Conservation (phyloP, 805 yeast genomes). For the Wickerhamiella occidentalis region DNA sequence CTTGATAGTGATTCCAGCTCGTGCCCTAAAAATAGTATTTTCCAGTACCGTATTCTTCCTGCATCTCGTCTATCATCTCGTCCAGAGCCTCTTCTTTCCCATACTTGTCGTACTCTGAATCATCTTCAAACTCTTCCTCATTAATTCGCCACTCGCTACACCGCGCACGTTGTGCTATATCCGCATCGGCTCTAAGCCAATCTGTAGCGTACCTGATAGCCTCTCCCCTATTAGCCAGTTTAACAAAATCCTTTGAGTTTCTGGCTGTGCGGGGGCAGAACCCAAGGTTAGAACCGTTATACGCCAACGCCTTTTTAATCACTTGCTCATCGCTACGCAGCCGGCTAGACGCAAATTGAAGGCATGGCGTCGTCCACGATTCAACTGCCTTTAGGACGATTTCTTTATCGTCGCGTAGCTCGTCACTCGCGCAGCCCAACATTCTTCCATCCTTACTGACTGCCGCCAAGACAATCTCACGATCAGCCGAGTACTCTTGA, state of each 20-base stretch:
- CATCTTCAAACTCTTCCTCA: neutral
- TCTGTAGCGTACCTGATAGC: neutral
- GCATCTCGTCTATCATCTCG: too few relatives aligned
- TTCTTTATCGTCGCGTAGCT: neutral
- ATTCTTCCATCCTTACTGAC: neutral
- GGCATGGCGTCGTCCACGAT: neutral
- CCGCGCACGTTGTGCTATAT: neutral
- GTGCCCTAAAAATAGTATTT: too few relatives aligned
- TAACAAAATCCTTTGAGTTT: neutral
- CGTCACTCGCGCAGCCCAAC: neutral
- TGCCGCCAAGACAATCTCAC: constrained; percentile 1
- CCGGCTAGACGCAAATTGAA: neutral
- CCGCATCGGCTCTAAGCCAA: neutral
- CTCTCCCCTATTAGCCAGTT: neutral
- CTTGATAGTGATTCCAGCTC: too few relatives aligned
- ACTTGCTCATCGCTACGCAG: neutral
- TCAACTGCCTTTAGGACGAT: neutral
- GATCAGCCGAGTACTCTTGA: neutral
- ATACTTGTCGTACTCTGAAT: neutral
- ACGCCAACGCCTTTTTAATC: neutral
- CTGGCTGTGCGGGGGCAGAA: neutral
- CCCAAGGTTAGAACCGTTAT: neutral
- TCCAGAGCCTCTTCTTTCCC: neutral
- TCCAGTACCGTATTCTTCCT: too few relatives aligned
- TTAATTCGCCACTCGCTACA: neutral